Percentiles rank a stretch among this genome's conserved stretches.
phyloP scores from a whole-genome alignment of 805 yeast species.

The Naumovozyma dairenensis region DNA sequence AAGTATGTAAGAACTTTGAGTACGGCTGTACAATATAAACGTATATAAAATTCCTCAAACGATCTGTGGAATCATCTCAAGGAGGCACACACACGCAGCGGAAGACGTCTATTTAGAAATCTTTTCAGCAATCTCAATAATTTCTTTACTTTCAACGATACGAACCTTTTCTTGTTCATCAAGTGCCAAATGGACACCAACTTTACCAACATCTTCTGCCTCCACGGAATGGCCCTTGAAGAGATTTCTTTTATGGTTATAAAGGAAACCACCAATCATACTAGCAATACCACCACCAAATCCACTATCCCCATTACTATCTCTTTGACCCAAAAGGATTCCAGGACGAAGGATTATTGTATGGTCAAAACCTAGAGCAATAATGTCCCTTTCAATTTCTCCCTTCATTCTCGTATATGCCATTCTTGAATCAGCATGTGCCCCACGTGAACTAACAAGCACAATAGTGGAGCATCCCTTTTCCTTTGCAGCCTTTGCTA shows the following conservation, averaged over 20 bases:
- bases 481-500: conserved; percentile 66
- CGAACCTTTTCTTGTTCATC: conserved; percentile 23
- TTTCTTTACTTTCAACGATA: conserved; percentile 26
- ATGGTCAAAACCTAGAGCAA: conserved; percentile 53
- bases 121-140: conserved; percentile 15
- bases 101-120: no score
- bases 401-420: conserved; percentile 66
- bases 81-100: no score
- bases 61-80: no score
- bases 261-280: conserved; percentile 26
- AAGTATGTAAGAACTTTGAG: no score
- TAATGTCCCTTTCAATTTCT: conserved; percentile 58
- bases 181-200: conserved; percentile 38
- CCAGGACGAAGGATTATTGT: conserved; percentile 78
- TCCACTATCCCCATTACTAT: conserved; percentile 28
- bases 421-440: conserved; percentile 45
- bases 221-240: conserved; percentile 38
- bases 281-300: conserved; percentile 27
- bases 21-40: no score
- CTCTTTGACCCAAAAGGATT: conserved; percentile 54
- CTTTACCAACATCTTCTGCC: conserved; percentile 58
- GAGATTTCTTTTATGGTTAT: conserved; percentile 29
- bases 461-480: conserved; percentile 61
- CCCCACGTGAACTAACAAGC: conserved; percentile 58
- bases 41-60: no score